Evolutionary conservation across 108 stramenopile species (phyloP).

Genomic region (Mayamaea pseudoterrestris): DNA sequence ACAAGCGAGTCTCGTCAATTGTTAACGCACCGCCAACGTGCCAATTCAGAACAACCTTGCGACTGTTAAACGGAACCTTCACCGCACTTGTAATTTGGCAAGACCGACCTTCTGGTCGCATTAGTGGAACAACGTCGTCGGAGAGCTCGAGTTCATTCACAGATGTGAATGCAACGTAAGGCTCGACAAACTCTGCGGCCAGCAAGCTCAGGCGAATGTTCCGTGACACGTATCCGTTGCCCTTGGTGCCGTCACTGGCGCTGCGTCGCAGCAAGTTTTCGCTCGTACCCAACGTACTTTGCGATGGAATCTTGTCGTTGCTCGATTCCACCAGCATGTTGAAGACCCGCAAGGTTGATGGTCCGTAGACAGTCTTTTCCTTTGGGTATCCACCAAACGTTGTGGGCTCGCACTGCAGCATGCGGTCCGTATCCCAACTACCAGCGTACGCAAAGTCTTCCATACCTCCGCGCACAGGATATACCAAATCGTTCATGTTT

Average conservation of each 20-base stretch:
- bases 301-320: conserved; percentile 43
- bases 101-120: not conserved
- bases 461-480: conserved; percentile 91
- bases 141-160: conserved; percentile 35
- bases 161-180: conserved; percentile 59
- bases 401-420: conserved; percentile 54
- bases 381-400: conserved; percentile 43
- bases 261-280: too few relatives aligned
- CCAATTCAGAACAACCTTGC: conserved; percentile 37
- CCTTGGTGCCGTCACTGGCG: too few relatives aligned
- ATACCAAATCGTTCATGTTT: conserved; percentile 83
- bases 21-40: conserved; percentile 71
- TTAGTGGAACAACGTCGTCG: conserved; percentile 44
- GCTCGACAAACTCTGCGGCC: conserved; percentile 78
- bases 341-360: conserved; percentile 72
- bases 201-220: conserved; percentile 81
- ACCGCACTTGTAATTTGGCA: conserved; percentile 17
- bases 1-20: conserved; percentile 60
- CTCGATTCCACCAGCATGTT: conserved; percentile 91
- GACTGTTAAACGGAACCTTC: conserved; percentile 9
- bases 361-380: conserved; percentile 60
- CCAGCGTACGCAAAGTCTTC: conserved; percentile 89
- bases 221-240: conserved; percentile 77
- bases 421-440: conserved; percentile 75
- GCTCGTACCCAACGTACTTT: not conserved